Conservation (phyloP, 2,329 filamentous ascomycete genomes). For the Alternaria alternata region DNA sequence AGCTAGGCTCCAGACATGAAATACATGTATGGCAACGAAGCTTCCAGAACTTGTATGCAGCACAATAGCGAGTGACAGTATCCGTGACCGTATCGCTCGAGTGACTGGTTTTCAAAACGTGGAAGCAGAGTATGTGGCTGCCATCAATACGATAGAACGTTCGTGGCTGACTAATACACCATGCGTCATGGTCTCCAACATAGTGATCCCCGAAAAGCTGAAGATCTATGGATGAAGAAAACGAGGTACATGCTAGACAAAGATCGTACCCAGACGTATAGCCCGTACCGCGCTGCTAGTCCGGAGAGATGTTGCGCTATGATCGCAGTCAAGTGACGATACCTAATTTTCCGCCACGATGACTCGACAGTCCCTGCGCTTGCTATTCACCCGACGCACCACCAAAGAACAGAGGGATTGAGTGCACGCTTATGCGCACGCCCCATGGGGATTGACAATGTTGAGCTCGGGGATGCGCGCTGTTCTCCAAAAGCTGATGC, state of each 20-base stretch:
- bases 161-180: background rate
- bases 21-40: no score
- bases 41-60: background rate
- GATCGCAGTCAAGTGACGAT: conserved; percentile 1
- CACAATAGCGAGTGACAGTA: background rate
- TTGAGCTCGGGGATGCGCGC: conserved; percentile 15
- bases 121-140: background rate
- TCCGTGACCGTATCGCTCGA: background rate
- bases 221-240: background rate
- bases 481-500: conserved; percentile 1
- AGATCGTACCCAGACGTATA: background rate
- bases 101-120: background rate
- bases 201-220: background rate
- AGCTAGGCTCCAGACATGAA: no score
- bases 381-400: background rate
- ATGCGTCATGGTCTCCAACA: background rate
- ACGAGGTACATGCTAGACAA: background rate
- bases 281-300: background rate
- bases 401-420: background rate
- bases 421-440: conserved; percentile 5
- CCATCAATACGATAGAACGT: background rate
- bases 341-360: background rate
- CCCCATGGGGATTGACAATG: conserved; percentile 14
- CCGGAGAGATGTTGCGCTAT: background rate
- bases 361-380: background rate